Evolutionary conservation across 2,329 filamentous ascomycete species (phyloP).

Genomic region (Beauveria bassiana): DNA sequence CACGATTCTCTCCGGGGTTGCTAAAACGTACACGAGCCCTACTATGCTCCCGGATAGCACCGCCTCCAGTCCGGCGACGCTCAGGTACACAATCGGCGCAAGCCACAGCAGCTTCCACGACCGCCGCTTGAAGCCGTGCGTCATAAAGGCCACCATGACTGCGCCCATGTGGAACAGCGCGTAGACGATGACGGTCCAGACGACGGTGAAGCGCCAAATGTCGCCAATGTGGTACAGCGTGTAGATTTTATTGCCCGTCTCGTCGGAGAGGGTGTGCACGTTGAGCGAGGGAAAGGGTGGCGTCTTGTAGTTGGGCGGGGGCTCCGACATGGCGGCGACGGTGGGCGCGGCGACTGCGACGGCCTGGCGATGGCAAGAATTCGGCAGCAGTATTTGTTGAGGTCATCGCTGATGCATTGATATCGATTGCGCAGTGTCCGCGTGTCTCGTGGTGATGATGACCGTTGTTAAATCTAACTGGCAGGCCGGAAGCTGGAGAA

Average conservation of each 20-base stretch:
- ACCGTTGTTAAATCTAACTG: not conserved
- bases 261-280: conserved; percentile 51
- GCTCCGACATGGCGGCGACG: conserved; percentile 21
- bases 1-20: not conserved
- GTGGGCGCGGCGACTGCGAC: not conserved
- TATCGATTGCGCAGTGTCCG: not conserved
- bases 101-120: conserved; percentile 61
- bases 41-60: conserved; percentile 74
- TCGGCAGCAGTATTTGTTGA: not conserved
- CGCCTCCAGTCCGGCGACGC: conserved; percentile 69
- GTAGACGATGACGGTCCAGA: conserved; percentile 80
- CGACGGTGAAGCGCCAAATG: conserved; percentile 79
- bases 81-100: conserved; percentile 60
- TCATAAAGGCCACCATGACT: conserved; percentile 61
- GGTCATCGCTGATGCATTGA: not conserved
- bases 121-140: conserved; percentile 55
- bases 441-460: not conserved
- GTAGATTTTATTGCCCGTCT: conserved; percentile 34
- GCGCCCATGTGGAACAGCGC: conserved; percentile 66
- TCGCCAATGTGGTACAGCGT: conserved; percentile 67
- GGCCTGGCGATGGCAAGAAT: not conserved
- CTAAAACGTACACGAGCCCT: conserved; percentile 60
- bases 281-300: conserved; percentile 78
- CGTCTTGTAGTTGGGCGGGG: conserved; percentile 49
- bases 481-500: conserved; percentile 2